Base-by-base conservation (phyloP, 2,329 filamentous ascomycete genomes). In the Epichloe brachyelytri region DNA sequence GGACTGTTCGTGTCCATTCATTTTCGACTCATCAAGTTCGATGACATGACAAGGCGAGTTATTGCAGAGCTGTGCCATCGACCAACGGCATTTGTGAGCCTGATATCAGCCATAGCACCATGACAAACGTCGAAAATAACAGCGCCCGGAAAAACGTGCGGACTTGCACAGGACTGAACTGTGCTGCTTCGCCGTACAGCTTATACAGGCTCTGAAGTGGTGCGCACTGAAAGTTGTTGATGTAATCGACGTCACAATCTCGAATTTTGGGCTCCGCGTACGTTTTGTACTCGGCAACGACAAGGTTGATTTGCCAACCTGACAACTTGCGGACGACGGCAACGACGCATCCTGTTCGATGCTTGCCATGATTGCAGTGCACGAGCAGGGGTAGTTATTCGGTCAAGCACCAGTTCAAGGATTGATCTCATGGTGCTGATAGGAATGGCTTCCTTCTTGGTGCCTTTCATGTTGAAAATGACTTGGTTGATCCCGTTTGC, bases 311-410 rank as follows among this genome's bases (percentile, higher is more conserved):
- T 17, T 80, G 71, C 82, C 86, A 87, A 14, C 85, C 80, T 14
- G 80, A 77, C 12, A 86, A 68, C 63, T 86, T 87, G 55, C 89
- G 82, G 55, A 94, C 76, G 52, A 86, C 82, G 17, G 82, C 90
- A 46, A 90, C 78, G n/a, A 93, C 84, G 62, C 89, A 95, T 20
- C 90, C 90, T 17, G 90, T 95, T 52, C 90, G 85, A 63, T 96
- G 90, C 77, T 87, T 93, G 63, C 90, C 90, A 59, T 95, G 90
- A 63, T 95, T 96, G 75, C 90, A 96, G 66, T 96, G 90, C 45
- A 96, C 78, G 39, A 95, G 74, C 11, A 96, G 68, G 0, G 90
- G 57, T 93, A 82, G 55, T 94, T 88, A 36, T 74, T 68, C 76
- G 76, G 61, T 94, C 79, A 49, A 91, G 73, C 40, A 91, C 77